Evolutionary conservation across 2,329 filamentous ascomycete species (phyloP), one percentile per base, ranked within the genome.

Genomic region (Leptographium wingfieldii): DNA sequence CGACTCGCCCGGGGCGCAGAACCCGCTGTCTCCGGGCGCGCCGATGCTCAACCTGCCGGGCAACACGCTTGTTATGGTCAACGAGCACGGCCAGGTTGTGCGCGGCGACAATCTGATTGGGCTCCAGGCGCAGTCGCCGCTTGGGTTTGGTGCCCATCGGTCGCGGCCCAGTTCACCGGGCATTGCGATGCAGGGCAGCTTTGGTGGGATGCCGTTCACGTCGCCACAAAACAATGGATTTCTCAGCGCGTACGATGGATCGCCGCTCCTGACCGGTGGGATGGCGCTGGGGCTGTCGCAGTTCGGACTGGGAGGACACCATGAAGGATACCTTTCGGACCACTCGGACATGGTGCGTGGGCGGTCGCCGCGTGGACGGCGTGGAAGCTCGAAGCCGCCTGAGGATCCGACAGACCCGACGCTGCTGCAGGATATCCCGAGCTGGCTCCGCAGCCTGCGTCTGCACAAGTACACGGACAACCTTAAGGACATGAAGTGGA

Each of bases 381-480:
- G 94, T 66, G 94, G 94, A 65, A 96, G 87, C 78, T 96, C 90
- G 52, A 99, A 97, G 80, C 94, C 94, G 35, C 94, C 94, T 55
- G 94, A 99, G 78, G 94, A 99, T 69, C 94, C 94, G 4, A 97
- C 92, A 25, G 94, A 99, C 72, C 87, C 88, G 19, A 85, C 81
- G 51, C 81, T 99, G 62, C 80, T 99, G 67, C 89, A 95, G 74
- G 94, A 99, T 69, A 96, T 99, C 66, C 92, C 94, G 59, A 88
- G 86, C 72, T 99, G 94, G 94, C 82, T 99, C 68, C 85, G 94
- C 71, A 96, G 91, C 72, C 80, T 97, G 70, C 85, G 94, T 62
- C 80, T 99, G 68, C 94, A 99, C 80, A 99, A 99, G 78, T 99
- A 99, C 74, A 99, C 94, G 11, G 94, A 99, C 67, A 95, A 97